Evolutionary conservation across 257 asterid genomes (phyloP), one percentile per base, ranked within the genome.

Genomic region (Penstemon davidsonii): DNA sequence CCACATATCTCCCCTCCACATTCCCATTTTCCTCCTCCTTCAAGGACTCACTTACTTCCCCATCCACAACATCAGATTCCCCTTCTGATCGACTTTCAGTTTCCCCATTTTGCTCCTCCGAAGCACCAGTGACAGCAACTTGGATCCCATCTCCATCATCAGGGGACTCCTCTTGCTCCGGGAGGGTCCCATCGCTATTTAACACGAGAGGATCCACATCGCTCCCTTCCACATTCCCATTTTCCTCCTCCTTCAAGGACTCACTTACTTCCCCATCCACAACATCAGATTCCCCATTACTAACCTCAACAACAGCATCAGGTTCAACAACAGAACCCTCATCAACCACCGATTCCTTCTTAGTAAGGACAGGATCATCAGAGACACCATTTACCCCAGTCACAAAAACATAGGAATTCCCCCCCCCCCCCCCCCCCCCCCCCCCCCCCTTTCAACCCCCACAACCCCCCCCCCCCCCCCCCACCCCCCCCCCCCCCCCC

Each of bases 391-490:
- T 78, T 39, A 6, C 44, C 19, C 76, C 76, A 44, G 55, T 64
- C 68, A 73, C 82, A 55, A 79, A 79, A 50, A 77, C 86, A 74
- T 80, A 79, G 4, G 91, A 87, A 25, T 25, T 25, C n/a, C n/a
- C n/a, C n/a, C n/a, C n/a, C n/a, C n/a, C n/a, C n/a, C n/a, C n/a
- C n/a, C n/a, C n/a, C n/a, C n/a, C n/a, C n/a, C n/a, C n/a, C n/a
- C n/a, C n/a, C n/a, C n/a, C n/a, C n/a, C n/a, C n/a, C n/a, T n/a
- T n/a, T n/a, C n/a, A n/a, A n/a, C n/a, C n/a, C n/a, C n/a, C n/a
- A n/a, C n/a, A n/a, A n/a, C n/a, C n/a, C n/a, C n/a, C n/a, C n/a
- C n/a, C n/a, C n/a, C n/a, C n/a, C n/a, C n/a, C n/a, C n/a, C n/a
- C n/a, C n/a, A n/a, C n/a, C n/a, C n/a, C n/a, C n/a, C n/a, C n/a